phyloP scores from a whole-genome alignment of 345 rosid species.

The Lepidium didymum region DNA sequence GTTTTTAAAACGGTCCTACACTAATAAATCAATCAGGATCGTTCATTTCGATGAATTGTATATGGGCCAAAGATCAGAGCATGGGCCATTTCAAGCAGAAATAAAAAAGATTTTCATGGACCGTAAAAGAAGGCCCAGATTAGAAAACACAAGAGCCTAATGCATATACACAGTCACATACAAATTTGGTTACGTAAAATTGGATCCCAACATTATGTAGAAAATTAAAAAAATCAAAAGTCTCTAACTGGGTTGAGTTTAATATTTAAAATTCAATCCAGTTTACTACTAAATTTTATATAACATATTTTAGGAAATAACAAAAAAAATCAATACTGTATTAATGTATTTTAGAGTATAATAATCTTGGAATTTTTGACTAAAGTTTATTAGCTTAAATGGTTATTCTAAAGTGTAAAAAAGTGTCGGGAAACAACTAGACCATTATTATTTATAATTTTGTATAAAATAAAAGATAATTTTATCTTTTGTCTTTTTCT shows the following conservation, averaged over 20 bases:
- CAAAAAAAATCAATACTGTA: neutral
- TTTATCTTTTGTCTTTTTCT: too few relatives aligned
- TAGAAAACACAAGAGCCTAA: neutral
- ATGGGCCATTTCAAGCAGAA: neutral
- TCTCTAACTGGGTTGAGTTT: neutral
- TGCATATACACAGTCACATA: neutral
- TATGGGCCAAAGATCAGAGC: neutral
- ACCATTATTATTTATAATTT: neutral
- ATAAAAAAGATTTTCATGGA: neutral
- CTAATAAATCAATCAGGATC: too few relatives aligned
- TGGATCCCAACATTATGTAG: neutral
- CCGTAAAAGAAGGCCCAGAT: neutral
- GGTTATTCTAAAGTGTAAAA: neutral
- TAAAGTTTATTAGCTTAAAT: neutral
- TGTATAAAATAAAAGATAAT: too few relatives aligned
- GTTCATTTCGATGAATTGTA: too few relatives aligned
- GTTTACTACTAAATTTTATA: neutral
- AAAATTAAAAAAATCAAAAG: neutral
- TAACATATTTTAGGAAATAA: neutral
- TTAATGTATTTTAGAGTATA: neutral
- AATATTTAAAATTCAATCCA: neutral
- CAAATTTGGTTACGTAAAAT: neutral
- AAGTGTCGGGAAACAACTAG: neutral
- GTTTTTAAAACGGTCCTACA: neutral
- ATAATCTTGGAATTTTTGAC: neutral